Percentiles rank a stretch among this genome's conserved stretches.
These are phyloP conservation scores for Groenewaldozyma salmanticensis DNA, from an alignment of 805 yeast species.

Conservation along the genomic window DNA sequence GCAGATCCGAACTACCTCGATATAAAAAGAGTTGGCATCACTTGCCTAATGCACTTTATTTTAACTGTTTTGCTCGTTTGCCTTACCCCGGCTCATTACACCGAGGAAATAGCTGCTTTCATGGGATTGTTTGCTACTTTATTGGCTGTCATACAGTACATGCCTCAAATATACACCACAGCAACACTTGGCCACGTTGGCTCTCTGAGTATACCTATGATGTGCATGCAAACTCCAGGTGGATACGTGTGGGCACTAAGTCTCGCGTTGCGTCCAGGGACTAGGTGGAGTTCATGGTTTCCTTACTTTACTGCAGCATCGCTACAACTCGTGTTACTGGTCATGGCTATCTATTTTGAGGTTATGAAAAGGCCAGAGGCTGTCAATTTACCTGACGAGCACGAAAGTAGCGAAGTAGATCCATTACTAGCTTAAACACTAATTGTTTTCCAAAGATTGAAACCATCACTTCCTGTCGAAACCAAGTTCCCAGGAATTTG, in stretches of 20 bases:
- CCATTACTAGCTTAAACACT: conserved; percentile 47
- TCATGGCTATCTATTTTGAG: conserved; percentile 50
- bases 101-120: conserved; percentile 37
- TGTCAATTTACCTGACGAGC: not conserved
- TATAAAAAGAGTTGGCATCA: conserved; percentile 11
- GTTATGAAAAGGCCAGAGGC: conserved; percentile 4
- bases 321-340: conserved; percentile 51
- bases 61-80: conserved; percentile 15
- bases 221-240: conserved; percentile 84
- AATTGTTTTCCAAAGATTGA: conserved; percentile 93
- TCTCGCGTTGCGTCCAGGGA: conserved; percentile 58
- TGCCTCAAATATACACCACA: conserved; percentile 74
- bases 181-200: conserved; percentile 65
- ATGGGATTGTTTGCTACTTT: conserved; percentile 59
- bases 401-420: conserved; percentile 5
- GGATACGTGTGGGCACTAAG: conserved; percentile 75
- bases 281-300: conserved; percentile 82
- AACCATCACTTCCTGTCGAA: conserved; percentile 91
- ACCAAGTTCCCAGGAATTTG: conserved; percentile 95
- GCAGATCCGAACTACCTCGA: conserved; percentile 15
- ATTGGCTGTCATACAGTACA: conserved; percentile 59
- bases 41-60: conserved; percentile 25
- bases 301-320: conserved; percentile 66
- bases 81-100: conserved; percentile 7
- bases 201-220: conserved; percentile 67